A percentile compares a stretch with the other conserved stretches of the same genome.
Evolutionary conservation across 225 moss, liverwort and hornwort species (phyloP).

Genomic region (Pseudisothecium myosuroides): DNA sequence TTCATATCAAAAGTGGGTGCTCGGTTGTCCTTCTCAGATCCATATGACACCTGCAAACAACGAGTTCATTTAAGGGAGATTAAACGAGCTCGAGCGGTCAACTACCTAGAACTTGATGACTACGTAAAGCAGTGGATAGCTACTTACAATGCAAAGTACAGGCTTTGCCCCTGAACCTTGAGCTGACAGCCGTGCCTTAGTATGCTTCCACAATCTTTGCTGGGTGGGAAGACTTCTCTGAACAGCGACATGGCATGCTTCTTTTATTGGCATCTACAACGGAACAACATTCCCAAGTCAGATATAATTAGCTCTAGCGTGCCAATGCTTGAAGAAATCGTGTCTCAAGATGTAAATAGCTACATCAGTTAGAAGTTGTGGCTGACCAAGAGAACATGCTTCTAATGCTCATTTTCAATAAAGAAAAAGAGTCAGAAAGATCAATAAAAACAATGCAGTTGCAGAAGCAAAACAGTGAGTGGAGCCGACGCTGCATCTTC

Average conservation of each 20-base stretch:
- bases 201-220: slow-evolving; percentile 88
- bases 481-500: not conserved
- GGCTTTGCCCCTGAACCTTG: slow-evolving; percentile 47
- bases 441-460: not conserved
- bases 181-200: slow-evolving; percentile 37
- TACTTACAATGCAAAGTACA: slow-evolving; percentile 71
- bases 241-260: slow-evolving; percentile 90
- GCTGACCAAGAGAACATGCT: not conserved
- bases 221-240: slow-evolving; percentile 60
- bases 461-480: not conserved
- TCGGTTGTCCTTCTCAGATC: slow-evolving; percentile 70
- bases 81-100: not conserved
- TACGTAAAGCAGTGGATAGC: not conserved
- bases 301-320: not conserved
- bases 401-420: not conserved
- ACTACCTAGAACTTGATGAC: not conserved
- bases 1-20: slow-evolving; percentile 92
- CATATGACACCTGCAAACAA: slow-evolving; percentile 67
- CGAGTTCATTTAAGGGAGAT: not conserved
- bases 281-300: not conserved
- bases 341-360: not conserved
- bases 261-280: slow-evolving; percentile 77
- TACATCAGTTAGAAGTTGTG: not conserved
- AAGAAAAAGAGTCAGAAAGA: not conserved
- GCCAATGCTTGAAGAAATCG: not conserved